Evolutionary conservation across 768 basidiomycete genomes (phyloP).

Genomic region (Rhodosporidiobolus sp.): DNA sequence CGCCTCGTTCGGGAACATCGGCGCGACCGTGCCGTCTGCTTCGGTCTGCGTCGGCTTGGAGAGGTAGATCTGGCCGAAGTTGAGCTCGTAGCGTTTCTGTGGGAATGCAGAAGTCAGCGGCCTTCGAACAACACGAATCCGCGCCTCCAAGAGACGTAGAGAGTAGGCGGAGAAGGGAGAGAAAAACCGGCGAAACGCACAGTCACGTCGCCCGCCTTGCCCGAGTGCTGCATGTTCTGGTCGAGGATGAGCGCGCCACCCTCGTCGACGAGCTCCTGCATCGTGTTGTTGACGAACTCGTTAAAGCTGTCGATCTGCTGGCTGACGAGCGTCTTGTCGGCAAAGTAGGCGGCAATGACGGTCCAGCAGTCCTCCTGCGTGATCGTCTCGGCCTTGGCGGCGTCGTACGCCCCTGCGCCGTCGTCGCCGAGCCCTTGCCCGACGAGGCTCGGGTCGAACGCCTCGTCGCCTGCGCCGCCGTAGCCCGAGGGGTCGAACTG

Average conservation of each 20-base stretch:
- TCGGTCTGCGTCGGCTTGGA: conserved; percentile 92
- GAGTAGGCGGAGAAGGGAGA: neutral
- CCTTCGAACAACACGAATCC: too few species aligned
- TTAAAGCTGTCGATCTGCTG: conserved; percentile 98
- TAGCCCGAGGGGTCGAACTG: too few species aligned
- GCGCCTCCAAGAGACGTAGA: too few species aligned
- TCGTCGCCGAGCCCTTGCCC: neutral
- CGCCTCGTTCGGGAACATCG: conserved; percentile 95
- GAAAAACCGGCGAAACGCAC: conserved; percentile 39
- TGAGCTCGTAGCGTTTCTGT: conserved; percentile 88
- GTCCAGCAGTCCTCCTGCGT: conserved; percentile 59
- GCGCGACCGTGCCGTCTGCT: conserved; percentile 86
- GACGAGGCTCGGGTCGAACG: too few species aligned
- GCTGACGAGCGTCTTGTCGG: conserved; percentile 92
- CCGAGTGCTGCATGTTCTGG: conserved; percentile 93
- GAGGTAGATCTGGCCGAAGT: conserved; percentile 95
- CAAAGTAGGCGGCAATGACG: conserved; percentile 93
- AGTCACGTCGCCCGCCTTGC: conserved; percentile 60
- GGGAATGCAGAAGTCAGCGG: neutral
- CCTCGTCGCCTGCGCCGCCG: neutral
- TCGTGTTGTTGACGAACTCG: conserved; percentile 97
- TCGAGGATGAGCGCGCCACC: conserved; percentile 91
- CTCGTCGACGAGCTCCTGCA: conserved; percentile 99
- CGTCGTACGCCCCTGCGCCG: too few species aligned
- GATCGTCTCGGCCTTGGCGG: conserved; percentile 24